Conservation (phyloP, 2,329 filamentous ascomycete genomes). For the Fusarium sp. region DNA sequence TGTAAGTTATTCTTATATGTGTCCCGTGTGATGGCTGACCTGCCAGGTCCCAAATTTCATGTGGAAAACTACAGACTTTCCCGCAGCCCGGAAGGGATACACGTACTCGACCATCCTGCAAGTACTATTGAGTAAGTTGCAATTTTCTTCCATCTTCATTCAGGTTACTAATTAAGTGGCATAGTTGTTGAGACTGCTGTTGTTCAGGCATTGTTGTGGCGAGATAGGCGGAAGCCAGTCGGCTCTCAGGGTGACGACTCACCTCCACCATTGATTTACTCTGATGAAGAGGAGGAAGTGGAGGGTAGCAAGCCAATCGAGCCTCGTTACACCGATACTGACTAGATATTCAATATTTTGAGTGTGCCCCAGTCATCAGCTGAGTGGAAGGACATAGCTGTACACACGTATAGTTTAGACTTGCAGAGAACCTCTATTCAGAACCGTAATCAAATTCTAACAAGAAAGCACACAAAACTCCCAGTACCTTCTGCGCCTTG, state of each 20-base stretch:
- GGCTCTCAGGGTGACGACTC: neutral
- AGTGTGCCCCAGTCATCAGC: too few relatives aligned
- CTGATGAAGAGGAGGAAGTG: neutral
- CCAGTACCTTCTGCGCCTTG: neutral
- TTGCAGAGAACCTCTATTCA: too few relatives aligned
- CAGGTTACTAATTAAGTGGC: neutral
- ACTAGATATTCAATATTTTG: neutral
- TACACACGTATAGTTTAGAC: too few relatives aligned
- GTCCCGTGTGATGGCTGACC: too few relatives aligned
- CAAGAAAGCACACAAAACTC: neutral
- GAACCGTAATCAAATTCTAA: too few relatives aligned
- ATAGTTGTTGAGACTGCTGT: neutral
- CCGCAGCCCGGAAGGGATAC: neutral
- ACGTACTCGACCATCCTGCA: neutral
- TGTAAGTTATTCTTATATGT: too few relatives aligned
- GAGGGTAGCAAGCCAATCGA: neutral
- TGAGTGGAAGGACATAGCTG: too few relatives aligned
- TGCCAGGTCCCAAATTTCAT: slow-evolving; percentile 1
- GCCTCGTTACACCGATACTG: neutral
- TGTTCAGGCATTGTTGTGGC: neutral
- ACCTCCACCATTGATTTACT: neutral
- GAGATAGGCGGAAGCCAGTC: neutral
- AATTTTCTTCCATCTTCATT: rapidly evolving
- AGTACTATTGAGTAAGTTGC: neutral
- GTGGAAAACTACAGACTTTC: slow-evolving; percentile 2